Evolutionary conservation across 495 filamentous ascomycete genomes (phyloP).

Genomic region (Trichoderma orchidacearum): DNA sequence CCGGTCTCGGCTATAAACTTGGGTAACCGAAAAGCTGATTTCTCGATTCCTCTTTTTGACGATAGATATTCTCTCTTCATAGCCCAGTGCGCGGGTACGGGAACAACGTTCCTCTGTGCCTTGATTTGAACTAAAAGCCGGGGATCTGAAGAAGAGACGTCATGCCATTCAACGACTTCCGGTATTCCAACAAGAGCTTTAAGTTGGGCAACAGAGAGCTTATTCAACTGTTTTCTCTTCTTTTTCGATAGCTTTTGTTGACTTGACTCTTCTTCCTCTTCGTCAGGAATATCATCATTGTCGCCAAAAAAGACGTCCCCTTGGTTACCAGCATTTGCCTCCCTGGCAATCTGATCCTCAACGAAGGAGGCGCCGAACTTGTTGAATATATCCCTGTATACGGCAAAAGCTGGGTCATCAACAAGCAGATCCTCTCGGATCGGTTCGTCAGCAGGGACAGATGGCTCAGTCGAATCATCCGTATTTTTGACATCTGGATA

Average conservation of each 20-base stretch:
- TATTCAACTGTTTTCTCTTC: conserved; percentile 77
- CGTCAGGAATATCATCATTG: conserved; percentile 78
- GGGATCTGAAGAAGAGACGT: conserved; percentile 84
- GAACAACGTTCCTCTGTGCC: conserved; percentile 87
- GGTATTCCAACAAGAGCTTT: conserved; percentile 85
- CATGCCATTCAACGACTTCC: conserved; percentile 94
- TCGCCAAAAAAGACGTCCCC: conserved; percentile 78
- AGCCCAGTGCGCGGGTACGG: conserved; percentile 87
- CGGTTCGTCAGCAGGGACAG: conserved; percentile 28
- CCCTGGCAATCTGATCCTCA: conserved; percentile 39
- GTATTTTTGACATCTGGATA: not conserved
- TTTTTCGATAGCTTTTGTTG: conserved; percentile 76
- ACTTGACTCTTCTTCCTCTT: conserved; percentile 56
- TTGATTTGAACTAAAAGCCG: conserved; percentile 87
- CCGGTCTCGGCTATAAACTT: conserved; percentile 98
- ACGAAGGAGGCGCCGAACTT: conserved; percentile 49
- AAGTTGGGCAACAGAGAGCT: conserved; percentile 85
- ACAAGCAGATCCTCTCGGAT: conserved; percentile 34
- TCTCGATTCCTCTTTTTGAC: conserved; percentile 90
- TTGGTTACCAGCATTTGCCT: conserved; percentile 59
- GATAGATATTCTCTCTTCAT: conserved; percentile 94
- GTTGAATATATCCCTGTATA: conserved; percentile 68
- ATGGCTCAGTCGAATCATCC: not conserved
- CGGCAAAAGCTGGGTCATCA: conserved; percentile 65
- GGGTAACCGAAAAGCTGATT: conserved; percentile 79